Conservation (phyloP, 306 rosid genomes). For the Neltuma alba region DNA sequence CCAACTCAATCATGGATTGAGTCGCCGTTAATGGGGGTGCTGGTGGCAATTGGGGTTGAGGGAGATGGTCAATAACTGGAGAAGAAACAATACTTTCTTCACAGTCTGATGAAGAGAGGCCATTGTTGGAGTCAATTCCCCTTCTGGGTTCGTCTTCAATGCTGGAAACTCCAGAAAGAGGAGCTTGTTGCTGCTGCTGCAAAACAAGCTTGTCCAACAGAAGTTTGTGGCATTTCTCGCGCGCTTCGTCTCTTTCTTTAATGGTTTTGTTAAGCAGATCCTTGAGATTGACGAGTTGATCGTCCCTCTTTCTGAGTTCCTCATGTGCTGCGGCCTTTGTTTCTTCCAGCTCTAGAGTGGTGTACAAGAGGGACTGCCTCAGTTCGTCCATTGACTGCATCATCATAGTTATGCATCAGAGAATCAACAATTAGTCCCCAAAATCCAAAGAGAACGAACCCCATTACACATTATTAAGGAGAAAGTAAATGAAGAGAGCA, state of each 20-base stretch:
- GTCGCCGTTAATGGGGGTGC: constrained; percentile 16
- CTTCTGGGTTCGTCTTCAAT: constrained; percentile 90
- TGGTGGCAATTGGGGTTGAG: constrained; percentile 44
- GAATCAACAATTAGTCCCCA: constrained; percentile 30
- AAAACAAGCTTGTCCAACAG: constrained; percentile 62
- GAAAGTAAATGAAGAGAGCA: constrained; percentile 3
- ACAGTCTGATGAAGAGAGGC: constrained; percentile 84
- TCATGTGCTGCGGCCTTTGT: constrained; percentile 70
- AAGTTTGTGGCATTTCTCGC: constrained; percentile 65
- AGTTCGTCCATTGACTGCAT: constrained; percentile 81
- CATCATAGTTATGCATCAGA: background rate
- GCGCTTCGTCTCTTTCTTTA: constrained; percentile 85
- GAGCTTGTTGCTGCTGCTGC: constrained; percentile 52
- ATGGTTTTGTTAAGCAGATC: constrained; percentile 70
- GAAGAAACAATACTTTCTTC: constrained; percentile 99
- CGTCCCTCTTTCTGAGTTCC: constrained; percentile 83
- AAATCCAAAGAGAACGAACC: constrained; percentile 27
- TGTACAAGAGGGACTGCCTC: constrained; percentile 62
- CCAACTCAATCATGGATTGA: constrained; percentile 49
- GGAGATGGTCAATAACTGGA: constrained; percentile 62
- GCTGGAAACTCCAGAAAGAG: constrained; percentile 86
- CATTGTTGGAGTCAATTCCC: constrained; percentile 77
- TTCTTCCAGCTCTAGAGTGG: constrained; percentile 86
- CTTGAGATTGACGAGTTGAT: constrained; percentile 64
- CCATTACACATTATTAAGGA: constrained; percentile 29